Evolutionary conservation across 306 rosid genomes (phyloP).

Genomic region (Senna siamea): DNA sequence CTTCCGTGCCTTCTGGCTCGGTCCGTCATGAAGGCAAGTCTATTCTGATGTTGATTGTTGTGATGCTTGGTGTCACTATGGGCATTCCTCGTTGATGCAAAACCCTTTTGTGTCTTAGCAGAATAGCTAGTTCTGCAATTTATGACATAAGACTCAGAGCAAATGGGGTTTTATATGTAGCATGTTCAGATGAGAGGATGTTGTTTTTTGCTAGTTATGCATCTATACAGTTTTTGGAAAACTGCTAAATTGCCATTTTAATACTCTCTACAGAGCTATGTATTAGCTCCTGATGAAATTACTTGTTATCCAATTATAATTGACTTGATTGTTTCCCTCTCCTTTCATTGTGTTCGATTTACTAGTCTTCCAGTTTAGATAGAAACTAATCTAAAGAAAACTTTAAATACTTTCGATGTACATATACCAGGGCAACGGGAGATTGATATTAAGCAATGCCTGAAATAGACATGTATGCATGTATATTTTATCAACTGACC

Average conservation of each 20-base stretch:
- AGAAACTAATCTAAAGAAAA: neutral
- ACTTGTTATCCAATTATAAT: neutral
- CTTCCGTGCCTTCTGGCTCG: conserved; percentile 62
- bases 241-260: neutral
- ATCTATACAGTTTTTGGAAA: neutral
- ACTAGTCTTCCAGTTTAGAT: neutral
- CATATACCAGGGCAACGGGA: neutral
- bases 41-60: conserved; percentile 1
- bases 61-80: neutral
- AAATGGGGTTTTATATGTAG: neutral
- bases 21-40: conserved; percentile 32
- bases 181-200: neutral
- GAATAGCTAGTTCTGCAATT: neutral
- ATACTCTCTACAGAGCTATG: neutral
- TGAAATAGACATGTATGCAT: no score
- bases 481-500: no score
- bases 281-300: neutral
- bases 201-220: neutral
- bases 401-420: neutral
- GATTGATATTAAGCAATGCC: no score
- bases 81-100: neutral
- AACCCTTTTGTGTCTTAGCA: neutral
- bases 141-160: no score
- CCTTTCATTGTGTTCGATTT: neutral
- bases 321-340: neutral